Evolutionary conservation across 805 yeast species (phyloP), one percentile per base, ranked within the genome.

Genomic region (Teunomyces aglyptinius): DNA sequence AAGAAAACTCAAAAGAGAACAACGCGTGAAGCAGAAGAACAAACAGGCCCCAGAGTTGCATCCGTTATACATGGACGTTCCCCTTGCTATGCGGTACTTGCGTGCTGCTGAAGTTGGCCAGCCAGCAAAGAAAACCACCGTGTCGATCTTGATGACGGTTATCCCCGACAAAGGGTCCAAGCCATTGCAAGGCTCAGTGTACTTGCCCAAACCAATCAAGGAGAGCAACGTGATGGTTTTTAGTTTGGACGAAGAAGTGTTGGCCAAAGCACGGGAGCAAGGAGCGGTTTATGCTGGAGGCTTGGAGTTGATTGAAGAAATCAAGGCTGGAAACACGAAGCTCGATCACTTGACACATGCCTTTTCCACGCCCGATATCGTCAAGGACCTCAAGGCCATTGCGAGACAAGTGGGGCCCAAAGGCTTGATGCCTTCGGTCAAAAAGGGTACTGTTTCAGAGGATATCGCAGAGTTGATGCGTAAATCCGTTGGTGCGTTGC

Each of bases 51-150:
- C 75, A 48, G 68, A 54, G 61, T 66, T 52, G 11, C 75, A 75
- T 43, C 91, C 91, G 1, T 70, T 86, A 45, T 85, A 81, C 60
- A 81, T 87, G 86, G 83, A 80, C 42, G 74, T 89, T 6, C 80
- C 86, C 5, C 65, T 70, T 26, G 97, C 97, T 1, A 65, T 89
- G 64, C 77, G 86, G 56, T 90, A 83, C 59, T 62, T 92, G 47
- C 76, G 97, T 52, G 96, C 98, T 0, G 81, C 90, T 4, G 97
- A 90, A 65, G 95, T 90, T 4, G 98, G 99, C 4, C 81, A 86
- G 59, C 81, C 92, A 2, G 70, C 76, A 4, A 68, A 77, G n/a
- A 82, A 83, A 55, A 82, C 92, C 18, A 84, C 91, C 19, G 73
- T 92, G 34, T 53, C 66, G 24, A 73, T 86, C 13, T 65, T 87